These are phyloP conservation scores for Castanopsis chinensis DNA, from an alignment of 306 rosid genomes.

Conservation along the genomic window DNA sequence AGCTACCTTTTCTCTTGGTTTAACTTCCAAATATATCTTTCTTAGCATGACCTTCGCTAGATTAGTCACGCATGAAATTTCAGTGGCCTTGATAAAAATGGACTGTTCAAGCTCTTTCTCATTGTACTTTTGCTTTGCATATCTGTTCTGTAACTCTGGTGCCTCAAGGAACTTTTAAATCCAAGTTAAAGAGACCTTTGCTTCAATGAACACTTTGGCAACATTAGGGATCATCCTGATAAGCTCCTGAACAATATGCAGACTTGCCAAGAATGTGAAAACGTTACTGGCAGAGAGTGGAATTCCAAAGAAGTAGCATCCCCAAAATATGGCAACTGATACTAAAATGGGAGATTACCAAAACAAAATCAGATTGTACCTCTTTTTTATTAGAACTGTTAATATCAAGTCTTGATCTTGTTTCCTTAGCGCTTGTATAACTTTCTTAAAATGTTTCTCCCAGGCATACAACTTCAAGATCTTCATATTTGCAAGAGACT, in stretches of 20 bases:
- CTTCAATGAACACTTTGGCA: constrained; percentile 27
- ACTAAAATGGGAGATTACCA: constrained; percentile 32
- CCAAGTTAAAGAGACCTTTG: constrained; percentile 23
- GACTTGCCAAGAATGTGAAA: constrained; percentile 28
- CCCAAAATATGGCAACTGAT: constrained; percentile 18
- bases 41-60: constrained; percentile 13
- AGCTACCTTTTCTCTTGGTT: constrained; percentile 28
- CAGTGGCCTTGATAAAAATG: constrained; percentile 2
- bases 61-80: constrained; percentile 26
- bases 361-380: constrained; percentile 7
- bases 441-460: constrained; percentile 28
- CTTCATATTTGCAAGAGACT: constrained; percentile 33
- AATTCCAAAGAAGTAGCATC: constrained; percentile 29
- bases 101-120: constrained; percentile 9
- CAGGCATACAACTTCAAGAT: constrained; percentile 33
- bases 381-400: constrained; percentile 3
- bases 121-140: background rate
- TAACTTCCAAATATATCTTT: constrained; percentile 19
- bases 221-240: constrained; percentile 23
- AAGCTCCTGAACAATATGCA: constrained; percentile 33
- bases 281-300: constrained; percentile 23
- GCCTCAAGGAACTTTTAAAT: constrained; percentile 28
- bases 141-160: constrained; percentile 11
- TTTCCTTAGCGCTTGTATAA: constrained; percentile 18
- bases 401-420: constrained; percentile 16